A percentile compares a stretch with the other conserved stretches of the same genome.
Evolutionary conservation across 2,329 filamentous ascomycete genomes (phyloP).

Genomic region (Alternaria triticimaculans): DNA sequence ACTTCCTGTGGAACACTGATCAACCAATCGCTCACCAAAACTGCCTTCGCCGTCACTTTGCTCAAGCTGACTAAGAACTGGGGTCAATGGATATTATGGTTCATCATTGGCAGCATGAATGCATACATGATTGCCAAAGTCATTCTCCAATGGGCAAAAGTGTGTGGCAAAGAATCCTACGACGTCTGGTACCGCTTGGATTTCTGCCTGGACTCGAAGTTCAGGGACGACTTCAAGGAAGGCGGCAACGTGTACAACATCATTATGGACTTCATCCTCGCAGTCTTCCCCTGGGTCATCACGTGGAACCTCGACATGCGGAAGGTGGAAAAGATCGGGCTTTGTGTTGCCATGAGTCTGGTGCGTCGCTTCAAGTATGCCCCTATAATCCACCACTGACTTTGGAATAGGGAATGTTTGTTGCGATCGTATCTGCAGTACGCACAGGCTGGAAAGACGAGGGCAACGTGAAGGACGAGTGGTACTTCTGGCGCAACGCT

Average conservation of each 20-base stretch:
- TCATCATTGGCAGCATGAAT: constrained; percentile 60
- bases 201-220: constrained; percentile 52
- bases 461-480: constrained; percentile 54
- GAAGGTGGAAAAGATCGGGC: constrained; percentile 57
- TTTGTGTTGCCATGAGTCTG: constrained; percentile 60
- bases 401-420: constrained; percentile 50
- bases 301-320: constrained; percentile 58
- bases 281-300: constrained; percentile 59
- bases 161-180: constrained; percentile 54
- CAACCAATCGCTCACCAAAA: constrained; percentile 47
- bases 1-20: constrained; percentile 50
- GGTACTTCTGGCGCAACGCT: constrained; percentile 59
- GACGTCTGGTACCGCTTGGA: constrained; percentile 58
- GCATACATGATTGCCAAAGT: constrained; percentile 57
- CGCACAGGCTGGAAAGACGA: constrained; percentile 59
- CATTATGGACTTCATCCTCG: constrained; percentile 61
- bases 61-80: constrained; percentile 55
- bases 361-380: constrained; percentile 13
- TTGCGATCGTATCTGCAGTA: constrained; percentile 58
- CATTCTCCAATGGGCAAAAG: constrained; percentile 58
- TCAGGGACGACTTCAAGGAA: constrained; percentile 56
- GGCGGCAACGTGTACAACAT: constrained; percentile 63
- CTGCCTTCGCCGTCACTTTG: constrained; percentile 50
- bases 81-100: constrained; percentile 56
- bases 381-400: constrained; percentile 1